A percentile compares a stretch with the other conserved stretches of the same genome.
Conservation (phyloP, 768 basidiomycete genomes). For the Russula ochroleuca region DNA sequence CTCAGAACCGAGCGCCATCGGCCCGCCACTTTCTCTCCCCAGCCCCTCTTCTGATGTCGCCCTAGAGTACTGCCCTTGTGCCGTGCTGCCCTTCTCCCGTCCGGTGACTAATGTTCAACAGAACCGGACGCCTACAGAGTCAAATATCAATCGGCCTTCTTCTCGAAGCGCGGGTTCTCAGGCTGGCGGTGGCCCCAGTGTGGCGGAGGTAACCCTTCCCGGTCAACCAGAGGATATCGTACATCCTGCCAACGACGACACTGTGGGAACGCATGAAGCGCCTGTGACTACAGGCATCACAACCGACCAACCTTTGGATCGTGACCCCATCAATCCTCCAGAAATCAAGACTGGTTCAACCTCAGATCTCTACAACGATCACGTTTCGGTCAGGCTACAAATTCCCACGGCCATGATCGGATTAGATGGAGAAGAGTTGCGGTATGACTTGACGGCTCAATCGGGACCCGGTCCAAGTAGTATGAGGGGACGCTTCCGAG, state of each 20-base stretch:
- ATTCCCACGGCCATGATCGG: conserved; percentile 6
- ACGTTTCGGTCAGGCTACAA: neutral
- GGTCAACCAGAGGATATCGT: neutral
- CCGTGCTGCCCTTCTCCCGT: conserved; percentile 1
- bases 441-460: neutral
- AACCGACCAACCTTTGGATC: neutral
- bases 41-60: neutral
- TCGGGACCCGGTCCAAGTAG: neutral
- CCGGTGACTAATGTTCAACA: neutral
- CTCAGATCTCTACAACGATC: conserved; percentile 16
- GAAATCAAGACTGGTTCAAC: neutral
- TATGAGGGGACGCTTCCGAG: neutral
- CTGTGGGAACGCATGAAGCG: neutral
- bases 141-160: neutral
- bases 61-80: neutral
- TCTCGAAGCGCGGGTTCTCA: neutral
- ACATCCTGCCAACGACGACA: neutral
- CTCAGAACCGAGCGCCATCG: conserved; percentile 6
- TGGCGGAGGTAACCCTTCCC: neutral
- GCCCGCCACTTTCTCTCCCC: conserved; percentile 6
- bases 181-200: neutral
- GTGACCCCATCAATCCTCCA: neutral
- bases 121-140: neutral
- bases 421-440: neutral
- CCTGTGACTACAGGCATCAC: neutral